Base-by-base conservation (phyloP, 352 stramenopile species). In the Pythium scleroteichum region DNA sequence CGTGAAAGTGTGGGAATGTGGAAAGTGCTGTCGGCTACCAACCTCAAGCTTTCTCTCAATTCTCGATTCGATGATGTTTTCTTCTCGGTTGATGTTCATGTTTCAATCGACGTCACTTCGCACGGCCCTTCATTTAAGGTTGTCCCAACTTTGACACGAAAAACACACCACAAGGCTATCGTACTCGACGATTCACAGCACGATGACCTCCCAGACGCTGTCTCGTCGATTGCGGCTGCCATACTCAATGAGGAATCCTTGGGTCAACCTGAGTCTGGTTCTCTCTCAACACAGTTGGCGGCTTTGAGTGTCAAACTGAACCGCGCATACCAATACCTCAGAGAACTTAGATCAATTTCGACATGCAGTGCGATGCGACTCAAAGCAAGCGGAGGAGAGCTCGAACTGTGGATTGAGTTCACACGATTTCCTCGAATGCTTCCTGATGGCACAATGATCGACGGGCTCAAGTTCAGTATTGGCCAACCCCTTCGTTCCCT, bases 401-500 rank as follows among this genome's bases (percentile, higher is more conserved):
- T 20, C 10, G 45, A 70, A 26, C 62, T 92, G 2, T 89, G 77
- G 75, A 63, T 87, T 33, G 76, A 89, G 46, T 90, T 92, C 46
- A 52, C 87, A 26, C 81, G 82, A 48, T 90, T 89, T 35, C 75
- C 80, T 68, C 68, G 10, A 44, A 22, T 46, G 39, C 45, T 52
- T 8, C 45, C 55, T 39, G 69, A 65, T 23, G 57, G 48, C 13
- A 16, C 20, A 3, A 38, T 42, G 22, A 22, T 66, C 12, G 57
- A 66, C 26, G 63, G 68, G 26, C 35, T 65, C 44, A 73, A 79
- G 38, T 90, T 92, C 53, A 65, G 69, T 35, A 69, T 92, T 4
- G 82, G 82, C 0, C 82, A 87, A 41, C 71, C 61, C n/a, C 61
- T 89, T 9, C 53, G 74, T 20, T 62, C 73, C 12, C 60, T 67